Base-by-base conservation (phyloP, 768 basidiomycete genomes). In the Lentinula raphanica region DNA sequence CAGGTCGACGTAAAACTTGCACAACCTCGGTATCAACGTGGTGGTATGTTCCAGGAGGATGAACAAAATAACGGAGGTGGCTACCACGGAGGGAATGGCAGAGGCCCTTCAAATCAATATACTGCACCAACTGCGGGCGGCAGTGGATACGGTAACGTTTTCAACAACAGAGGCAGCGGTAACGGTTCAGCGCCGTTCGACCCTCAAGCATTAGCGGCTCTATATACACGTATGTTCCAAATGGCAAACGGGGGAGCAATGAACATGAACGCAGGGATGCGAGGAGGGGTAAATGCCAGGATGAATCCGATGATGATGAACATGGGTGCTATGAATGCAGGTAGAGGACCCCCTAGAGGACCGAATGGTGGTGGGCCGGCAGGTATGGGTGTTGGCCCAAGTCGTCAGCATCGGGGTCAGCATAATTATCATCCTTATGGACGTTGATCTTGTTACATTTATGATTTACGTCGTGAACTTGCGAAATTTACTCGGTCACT, bases 1-100 rank as follows among this genome's bases (percentile, higher is more conserved):
- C 59, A 98, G 96, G 95, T 99, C 65, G 97, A 98, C 68, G 94
- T 98, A 46, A 98, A 98, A 73, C 81, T 94, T 46, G 97, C 96
- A 1, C 94, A 97, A 69, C 94, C 95, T 3, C 83, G 94, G 45
- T 88, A 85, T 66, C 88, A 90, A 66, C 83, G 89, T 35, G 85
- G 89, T 35, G 85, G 91, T 69, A 79, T 77, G 65, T 79, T 81
- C 66, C 74, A 77, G 57, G 81, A 83, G 65, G 82, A 84, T 67
- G 74, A 78, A 58, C 81, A 83, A 65, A 81, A 84, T 63, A 74
- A 71, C 38, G 66, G 70, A 36, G 60, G 65, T 17, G 68, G 66
- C 36, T 66, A 63, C 12, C 65, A 65, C 38, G 32, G 23, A 1
- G 45, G 19, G 21, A 50, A 36, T 21, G 29, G 51, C 39, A 23